A percentile compares a stretch with the other conserved stretches of the same genome.
Evolutionary conservation across 345 rosid genomes (phyloP).

Genomic region (Xanthoceras sorbifolium): DNA sequence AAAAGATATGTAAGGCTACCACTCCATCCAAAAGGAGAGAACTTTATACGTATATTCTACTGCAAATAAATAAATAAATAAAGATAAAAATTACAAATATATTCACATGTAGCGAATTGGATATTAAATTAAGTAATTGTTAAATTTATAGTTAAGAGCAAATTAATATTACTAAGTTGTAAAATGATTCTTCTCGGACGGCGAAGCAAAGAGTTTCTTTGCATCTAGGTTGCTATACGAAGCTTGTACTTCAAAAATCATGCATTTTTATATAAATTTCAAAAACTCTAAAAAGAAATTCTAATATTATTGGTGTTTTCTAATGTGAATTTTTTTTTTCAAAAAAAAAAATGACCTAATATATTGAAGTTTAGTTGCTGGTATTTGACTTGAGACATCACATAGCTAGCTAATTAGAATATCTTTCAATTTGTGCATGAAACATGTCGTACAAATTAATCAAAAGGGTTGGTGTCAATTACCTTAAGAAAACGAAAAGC

Average conservation of each 20-base stretch:
- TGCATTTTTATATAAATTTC: neutral
- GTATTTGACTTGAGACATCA: constrained; percentile 17
- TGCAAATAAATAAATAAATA: too few species aligned
- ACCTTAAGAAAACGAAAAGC: constrained; percentile 25
- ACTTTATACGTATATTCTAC: too few species aligned
- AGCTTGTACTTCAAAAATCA: neutral
- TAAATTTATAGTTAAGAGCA: too few species aligned
- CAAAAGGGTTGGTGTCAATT: constrained; percentile 24
- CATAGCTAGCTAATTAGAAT: neutral
- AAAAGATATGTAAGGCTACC: too few species aligned
- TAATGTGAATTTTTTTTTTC: neutral
- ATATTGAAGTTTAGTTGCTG: neutral
- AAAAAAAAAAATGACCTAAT: neutral
- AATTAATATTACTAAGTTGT: too few species aligned
- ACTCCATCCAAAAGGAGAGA: too few species aligned
- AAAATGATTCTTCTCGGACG: neutral
- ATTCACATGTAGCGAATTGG: too few species aligned
- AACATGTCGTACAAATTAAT: neutral
- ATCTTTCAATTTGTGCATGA: neutral
- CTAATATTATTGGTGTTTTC: neutral
- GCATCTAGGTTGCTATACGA: neutral
- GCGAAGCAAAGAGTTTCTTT: too few species aligned
- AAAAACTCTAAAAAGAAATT: neutral
- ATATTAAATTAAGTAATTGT: too few species aligned
- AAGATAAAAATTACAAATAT: too few species aligned